These are phyloP conservation scores for Aspergillus avenaceus DNA, from an alignment of 495 filamentous ascomycete genomes.

Conservation along the genomic window DNA sequence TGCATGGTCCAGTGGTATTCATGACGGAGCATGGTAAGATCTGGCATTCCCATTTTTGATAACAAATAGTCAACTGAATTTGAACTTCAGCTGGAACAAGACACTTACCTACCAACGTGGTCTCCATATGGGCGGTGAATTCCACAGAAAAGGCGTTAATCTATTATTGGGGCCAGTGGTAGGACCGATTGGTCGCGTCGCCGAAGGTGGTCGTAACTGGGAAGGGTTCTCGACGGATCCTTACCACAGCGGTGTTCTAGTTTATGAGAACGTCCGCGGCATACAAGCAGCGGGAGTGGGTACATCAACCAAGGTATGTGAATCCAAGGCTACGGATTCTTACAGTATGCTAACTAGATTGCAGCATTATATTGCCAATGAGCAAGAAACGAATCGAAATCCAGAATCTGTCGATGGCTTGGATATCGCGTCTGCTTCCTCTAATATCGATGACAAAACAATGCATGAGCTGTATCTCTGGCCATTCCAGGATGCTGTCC, in stretches of 20 bases:
- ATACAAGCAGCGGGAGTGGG: slow-evolving; percentile 69
- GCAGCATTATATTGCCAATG: slow-evolving; percentile 74
- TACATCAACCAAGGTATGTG: slow-evolving; percentile 60
- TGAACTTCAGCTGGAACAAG: slow-evolving; percentile 47
- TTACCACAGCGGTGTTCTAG: slow-evolving; percentile 58
- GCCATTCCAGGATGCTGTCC: slow-evolving; percentile 54
- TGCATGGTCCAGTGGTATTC: slow-evolving; percentile 49
- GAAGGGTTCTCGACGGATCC: slow-evolving; percentile 76
- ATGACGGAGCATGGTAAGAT: slow-evolving; percentile 44
- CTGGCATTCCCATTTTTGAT: slow-evolving; percentile 22
- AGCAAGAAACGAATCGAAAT: slow-evolving; percentile 74
- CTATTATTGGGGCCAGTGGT: slow-evolving; percentile 59
- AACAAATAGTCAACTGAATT: no score
- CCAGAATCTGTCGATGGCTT: slow-evolving; percentile 19
- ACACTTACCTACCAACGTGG: slow-evolving; percentile 46
- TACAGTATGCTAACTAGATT: slow-evolving; percentile 57
- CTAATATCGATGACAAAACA: slow-evolving; percentile 64
- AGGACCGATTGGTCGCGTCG: slow-evolving; percentile 71
- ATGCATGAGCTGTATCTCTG: slow-evolving; percentile 72
- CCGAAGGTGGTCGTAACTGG: slow-evolving; percentile 81
- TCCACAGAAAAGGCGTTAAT: slow-evolving; percentile 51
- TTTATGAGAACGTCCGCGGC: slow-evolving; percentile 57
- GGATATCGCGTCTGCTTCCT: slow-evolving; percentile 46
- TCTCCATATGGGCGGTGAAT: slow-evolving; percentile 53
- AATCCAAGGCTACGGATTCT: slow-evolving; percentile 11